Conservation (phyloP, 2,329 filamentous ascomycete species). For the Penicillium hordei region DNA sequence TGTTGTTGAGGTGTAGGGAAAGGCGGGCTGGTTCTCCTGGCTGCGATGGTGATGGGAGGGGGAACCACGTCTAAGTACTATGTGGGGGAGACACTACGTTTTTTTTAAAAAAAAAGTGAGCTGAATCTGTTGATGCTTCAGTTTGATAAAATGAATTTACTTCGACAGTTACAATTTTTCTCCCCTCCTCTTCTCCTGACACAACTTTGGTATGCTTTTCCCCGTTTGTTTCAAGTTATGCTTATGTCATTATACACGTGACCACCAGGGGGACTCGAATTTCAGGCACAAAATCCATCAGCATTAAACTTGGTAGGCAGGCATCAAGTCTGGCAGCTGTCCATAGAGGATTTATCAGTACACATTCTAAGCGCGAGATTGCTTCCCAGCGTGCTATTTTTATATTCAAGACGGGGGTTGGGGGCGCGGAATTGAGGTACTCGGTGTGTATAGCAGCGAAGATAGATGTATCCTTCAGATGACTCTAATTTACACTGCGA, state of each 20-base stretch:
- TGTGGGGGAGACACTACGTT: not conserved
- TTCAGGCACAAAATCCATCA: conserved; percentile 1
- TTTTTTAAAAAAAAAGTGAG: not conserved
- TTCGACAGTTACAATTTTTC: not conserved
- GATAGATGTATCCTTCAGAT: no score
- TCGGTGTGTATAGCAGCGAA: no score
- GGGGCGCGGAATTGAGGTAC: no score
- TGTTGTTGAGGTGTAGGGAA: conserved; percentile 27
- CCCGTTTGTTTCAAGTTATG: conserved; percentile 15
- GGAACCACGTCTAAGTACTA: conserved; percentile 1
- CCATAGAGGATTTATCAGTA: no score
- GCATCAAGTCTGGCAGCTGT: no score
- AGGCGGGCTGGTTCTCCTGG: conserved; percentile 29
- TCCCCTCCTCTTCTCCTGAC: not conserved
- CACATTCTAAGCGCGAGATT: no score
- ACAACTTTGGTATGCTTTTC: conserved; percentile 20
- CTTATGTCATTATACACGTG: conserved; percentile 23
- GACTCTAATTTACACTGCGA: no score
- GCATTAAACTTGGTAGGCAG: no score
- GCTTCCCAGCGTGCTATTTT: no score
- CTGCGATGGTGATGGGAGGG: conserved; percentile 27
- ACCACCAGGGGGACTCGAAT: not conserved
- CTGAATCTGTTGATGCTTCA: not conserved
- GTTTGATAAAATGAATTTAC: not conserved
- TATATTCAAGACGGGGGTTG: no score